Evolutionary conservation across 1,284 basidiomycete species (phyloP), one percentile per base, ranked within the genome.

Genomic region (Ustilago vetiveriae): DNA sequence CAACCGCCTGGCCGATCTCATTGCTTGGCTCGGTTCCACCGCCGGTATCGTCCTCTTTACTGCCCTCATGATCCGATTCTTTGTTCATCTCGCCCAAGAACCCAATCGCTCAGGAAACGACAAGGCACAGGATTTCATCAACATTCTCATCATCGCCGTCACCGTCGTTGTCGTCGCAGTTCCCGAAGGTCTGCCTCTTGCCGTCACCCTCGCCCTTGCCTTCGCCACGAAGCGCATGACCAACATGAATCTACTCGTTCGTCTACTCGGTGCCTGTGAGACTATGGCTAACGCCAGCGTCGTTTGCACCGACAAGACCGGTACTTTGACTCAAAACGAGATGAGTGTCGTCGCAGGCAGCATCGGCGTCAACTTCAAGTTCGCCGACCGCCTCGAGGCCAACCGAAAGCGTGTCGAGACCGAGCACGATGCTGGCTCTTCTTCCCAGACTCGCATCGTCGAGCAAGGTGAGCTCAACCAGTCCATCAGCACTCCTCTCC

Each of bases 211-310:
- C 38, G 95, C 96, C 0, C 86, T 98, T 22, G 92, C 95, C 0
- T 98, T 98, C 79, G 95, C 95, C 0, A 98, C 95, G 41, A 94
- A 92, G 80, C 89, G 94, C 24, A 98, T 98, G 95, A 92, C 94
- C 17, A 88, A 90, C 79, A 91, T 94, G 82, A 95, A 95, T 63
- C 85, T 98, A 0, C 88, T 98, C 42, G 95, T 98, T 17, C 92
- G 95, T 68, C 90, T 98, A 3, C 88, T 98, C 30, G 91, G 92
- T 13, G 93, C 92, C 23, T 98, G 95, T 83, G 95, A 98, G 85
- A 98, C 92, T 7, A 98, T 98, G 94, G 95, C 92, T 29, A 97
- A 98, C 81, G 92, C 94, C 13, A 95, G 90, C 21, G 94, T 97
- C 64, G 88, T 97, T 24, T 97, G 94, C 84, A 97, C 94, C 19